Percentiles rank a stretch among this genome's conserved stretches.
Evolutionary conservation across 2,329 filamentous ascomycete genomes (phyloP).

Genomic region (Rugonectria rugulosa): DNA sequence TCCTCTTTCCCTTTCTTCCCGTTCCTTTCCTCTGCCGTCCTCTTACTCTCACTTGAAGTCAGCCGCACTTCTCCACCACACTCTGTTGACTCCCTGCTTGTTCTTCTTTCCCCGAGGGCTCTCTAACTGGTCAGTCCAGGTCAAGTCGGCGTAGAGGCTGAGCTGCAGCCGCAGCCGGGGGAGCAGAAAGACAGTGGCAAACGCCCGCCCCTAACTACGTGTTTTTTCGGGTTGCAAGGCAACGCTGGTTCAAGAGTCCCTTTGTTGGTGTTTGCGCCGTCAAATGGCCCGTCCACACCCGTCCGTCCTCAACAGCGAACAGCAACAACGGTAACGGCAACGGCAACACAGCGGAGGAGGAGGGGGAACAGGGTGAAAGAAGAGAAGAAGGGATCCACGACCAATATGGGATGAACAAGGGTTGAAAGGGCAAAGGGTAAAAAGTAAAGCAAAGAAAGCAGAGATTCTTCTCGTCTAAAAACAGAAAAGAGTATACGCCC

Average conservation of each 20-base stretch:
- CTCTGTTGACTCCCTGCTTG: slow-evolving; percentile 4
- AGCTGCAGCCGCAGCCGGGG: not conserved
- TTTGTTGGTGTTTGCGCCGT: slow-evolving; percentile 37
- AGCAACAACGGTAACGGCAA: slow-evolving; percentile 15
- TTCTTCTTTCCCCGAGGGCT: slow-evolving; percentile 9
- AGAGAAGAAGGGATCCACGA: not conserved
- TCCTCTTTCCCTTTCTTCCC: slow-evolving; percentile 2
- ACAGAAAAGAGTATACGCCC: too few relatives aligned
- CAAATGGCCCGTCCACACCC: slow-evolving; percentile 25
- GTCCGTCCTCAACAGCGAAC: slow-evolving; percentile 21
- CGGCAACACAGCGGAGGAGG: too few relatives aligned
- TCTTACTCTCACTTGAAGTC: not conserved
- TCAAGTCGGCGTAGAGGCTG: not conserved
- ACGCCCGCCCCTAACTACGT: slow-evolving; percentile 35
- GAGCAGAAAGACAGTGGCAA: slow-evolving; percentile 15
- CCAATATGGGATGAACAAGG: not conserved
- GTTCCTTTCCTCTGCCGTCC: slow-evolving; percentile 10
- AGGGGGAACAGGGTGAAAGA: not conserved
- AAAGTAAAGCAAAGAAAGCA: not conserved
- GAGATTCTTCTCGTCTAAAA: not conserved
- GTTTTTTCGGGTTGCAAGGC: slow-evolving; percentile 29
- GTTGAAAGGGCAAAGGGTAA: slow-evolving; percentile 1
- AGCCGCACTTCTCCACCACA: slow-evolving; percentile 2
- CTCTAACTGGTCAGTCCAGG: not conserved
- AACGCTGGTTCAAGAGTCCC: slow-evolving; percentile 23